These are phyloP conservation scores for Tricholoma sp. DNA, from an alignment of 768 basidiomycete genomes.

Conservation along the genomic window DNA sequence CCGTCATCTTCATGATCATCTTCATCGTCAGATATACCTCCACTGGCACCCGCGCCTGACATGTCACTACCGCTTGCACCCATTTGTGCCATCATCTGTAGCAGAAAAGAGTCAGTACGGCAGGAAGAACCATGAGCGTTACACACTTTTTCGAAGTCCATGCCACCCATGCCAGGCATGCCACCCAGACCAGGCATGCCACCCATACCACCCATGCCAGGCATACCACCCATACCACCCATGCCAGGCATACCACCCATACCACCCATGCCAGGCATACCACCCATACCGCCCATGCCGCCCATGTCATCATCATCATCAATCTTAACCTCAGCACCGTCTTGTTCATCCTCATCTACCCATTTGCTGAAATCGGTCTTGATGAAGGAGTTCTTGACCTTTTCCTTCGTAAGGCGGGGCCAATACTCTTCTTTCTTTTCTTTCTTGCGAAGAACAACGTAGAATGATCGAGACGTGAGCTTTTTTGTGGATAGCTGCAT, in stretches of 20 bases:
- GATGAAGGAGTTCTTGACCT: conserved; percentile 71
- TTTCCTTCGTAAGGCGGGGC: conserved; percentile 90
- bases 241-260: conserved; percentile 49
- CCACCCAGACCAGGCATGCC: conserved; percentile 43
- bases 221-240: conserved; percentile 55
- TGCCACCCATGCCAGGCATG: conserved; percentile 39
- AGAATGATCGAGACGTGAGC: conserved; percentile 63
- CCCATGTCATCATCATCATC: conserved; percentile 44
- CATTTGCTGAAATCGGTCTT: conserved; percentile 96
- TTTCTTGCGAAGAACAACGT: conserved; percentile 77
- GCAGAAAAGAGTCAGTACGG: background rate
- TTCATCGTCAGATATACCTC: conserved; percentile 24
- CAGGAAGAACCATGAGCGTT: background rate
- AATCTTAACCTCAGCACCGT: conserved; percentile 44
- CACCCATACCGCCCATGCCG: conserved; percentile 45
- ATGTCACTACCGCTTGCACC: conserved; percentile 19
- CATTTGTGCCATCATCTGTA: conserved; percentile 51
- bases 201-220: conserved; percentile 39
- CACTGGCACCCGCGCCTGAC: conserved; percentile 19
- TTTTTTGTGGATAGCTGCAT: conserved; percentile 51
- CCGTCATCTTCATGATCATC: conserved; percentile 60
- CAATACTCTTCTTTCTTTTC: conserved; percentile 74
- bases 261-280: conserved; percentile 49
- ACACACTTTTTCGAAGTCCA: conserved; percentile 65
- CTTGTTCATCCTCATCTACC: conserved; percentile 98